A percentile compares a stretch with the other conserved stretches of the same genome.
Conservation (phyloP, 768 basidiomycete species). For the Mycena epipterygia region DNA sequence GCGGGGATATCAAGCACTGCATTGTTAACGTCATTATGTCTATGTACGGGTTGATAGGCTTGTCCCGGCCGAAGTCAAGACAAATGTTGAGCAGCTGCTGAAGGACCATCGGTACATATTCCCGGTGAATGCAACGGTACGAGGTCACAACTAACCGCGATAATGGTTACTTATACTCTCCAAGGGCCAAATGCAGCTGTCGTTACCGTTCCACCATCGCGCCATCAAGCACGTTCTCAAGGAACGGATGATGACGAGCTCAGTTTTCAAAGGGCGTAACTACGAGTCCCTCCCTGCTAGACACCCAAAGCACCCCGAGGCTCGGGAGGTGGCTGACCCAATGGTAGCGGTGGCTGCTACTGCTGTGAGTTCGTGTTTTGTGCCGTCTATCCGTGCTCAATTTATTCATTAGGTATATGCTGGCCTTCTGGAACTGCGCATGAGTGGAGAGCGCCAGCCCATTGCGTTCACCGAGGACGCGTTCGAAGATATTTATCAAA, state of each 20-base stretch:
- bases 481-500: conserved; percentile 12
- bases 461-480: conserved; percentile 18
- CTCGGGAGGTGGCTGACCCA: conserved; percentile 3
- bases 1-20: conserved; percentile 8
- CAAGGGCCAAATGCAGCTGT: no score
- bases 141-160: no score
- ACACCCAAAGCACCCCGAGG: neutral
- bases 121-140: conserved; percentile 2
- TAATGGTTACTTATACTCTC: no score
- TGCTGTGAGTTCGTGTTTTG: neutral
- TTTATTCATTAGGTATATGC: conserved; percentile 8
- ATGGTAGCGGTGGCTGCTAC: conserved; percentile 13
- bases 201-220: conserved; percentile 2
- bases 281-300: neutral
- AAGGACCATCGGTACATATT: conserved; percentile 20
- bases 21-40: neutral
- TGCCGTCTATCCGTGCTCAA: neutral
- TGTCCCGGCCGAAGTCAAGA: neutral
- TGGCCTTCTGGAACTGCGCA: neutral
- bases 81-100: conserved; percentile 4
- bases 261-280: conserved; percentile 10
- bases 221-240: neutral
- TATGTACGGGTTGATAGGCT: neutral
- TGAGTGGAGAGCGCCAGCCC: conserved; percentile 1
- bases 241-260: neutral